Base-by-base conservation (phyloP, 352 stramenopile species). In the Phytophthora rubi region DNA sequence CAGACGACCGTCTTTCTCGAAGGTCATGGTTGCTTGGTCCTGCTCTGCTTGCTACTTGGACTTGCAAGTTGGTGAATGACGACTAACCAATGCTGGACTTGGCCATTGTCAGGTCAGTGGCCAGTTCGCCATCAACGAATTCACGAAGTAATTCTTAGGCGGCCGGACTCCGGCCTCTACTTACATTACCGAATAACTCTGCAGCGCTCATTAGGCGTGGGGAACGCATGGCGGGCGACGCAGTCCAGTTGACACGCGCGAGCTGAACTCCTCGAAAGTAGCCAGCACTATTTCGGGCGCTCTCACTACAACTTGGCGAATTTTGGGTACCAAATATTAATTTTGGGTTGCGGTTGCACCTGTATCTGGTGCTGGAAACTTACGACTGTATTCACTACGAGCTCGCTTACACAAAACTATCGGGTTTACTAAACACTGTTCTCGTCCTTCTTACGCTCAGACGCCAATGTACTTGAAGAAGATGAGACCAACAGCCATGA, bases 401-500 rank as follows among this genome's bases (percentile, higher is more conserved):
- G 18, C 37, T 65, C 33, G 28, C 42, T 8, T 64, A 62, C 59
- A 71, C 51, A 49, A 56, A 63, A 26, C 63, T 52, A 52, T 28
- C 45, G n/a, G 26, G n/a, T 55, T 58, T 66, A 59, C 52, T 66
- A 73, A 30, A 55, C 62, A 26, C 53, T 52, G 45, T n/a, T 52
- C 39, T 35, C 52, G 21, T 37, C 39, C 32, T 44, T 44, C 15
- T 44, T 44, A 6, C 37, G 37, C 37, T 53, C 61, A 35, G 33
- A 81, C 75, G 37, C 84, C 85, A 28, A 85, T 76, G 69, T 93
- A 93, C 45, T 78, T 85, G 62, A 98, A 98, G 44, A 98, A 70
- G 23, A 98, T 93, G 53, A 98, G 76, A 33, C 86, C 94, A 1
- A 85, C 64, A 13, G 93, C 78, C 77, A 98, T 98, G 62, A 98